A percentile compares a stretch with the other conserved stretches of the same genome.
These are phyloP conservation scores for Amylocarpus encephaloides DNA, from an alignment of 2,329 filamentous ascomycete genomes.

Conservation along the genomic window DNA sequence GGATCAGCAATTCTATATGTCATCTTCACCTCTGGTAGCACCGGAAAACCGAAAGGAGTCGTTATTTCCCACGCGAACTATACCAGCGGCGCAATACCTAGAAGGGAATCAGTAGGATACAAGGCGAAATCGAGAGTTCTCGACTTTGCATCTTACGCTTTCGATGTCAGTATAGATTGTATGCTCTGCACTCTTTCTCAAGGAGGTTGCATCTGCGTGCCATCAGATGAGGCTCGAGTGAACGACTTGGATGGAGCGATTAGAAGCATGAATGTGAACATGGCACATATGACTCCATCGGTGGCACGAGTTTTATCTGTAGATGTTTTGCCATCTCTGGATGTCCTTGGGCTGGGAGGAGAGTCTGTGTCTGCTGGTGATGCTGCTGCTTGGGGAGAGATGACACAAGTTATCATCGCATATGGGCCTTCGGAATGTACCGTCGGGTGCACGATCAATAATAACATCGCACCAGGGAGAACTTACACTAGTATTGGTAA, in stretches of 20 bases:
- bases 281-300: conserved; percentile 22
- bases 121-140: conserved; percentile 4
- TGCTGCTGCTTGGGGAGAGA: conserved; percentile 32
- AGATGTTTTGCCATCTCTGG: conserved; percentile 17
- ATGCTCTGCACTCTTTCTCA: conserved; percentile 20
- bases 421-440: conserved; percentile 34
- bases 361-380: conserved; percentile 33
- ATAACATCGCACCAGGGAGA: neutral
- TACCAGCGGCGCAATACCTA: neutral
- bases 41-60: conserved; percentile 13
- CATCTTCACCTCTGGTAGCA: conserved; percentile 29
- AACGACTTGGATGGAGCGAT: conserved; percentile 32
- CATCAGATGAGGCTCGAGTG: conserved; percentile 34
- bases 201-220: conserved; percentile 36
- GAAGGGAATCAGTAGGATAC: conserved; percentile 2
- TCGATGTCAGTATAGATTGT: conserved; percentile 33
- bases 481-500: conserved; percentile 12
- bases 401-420: conserved; percentile 34
- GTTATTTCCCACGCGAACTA: conserved; percentile 7
- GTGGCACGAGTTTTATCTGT: conserved; percentile 18
- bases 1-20: conserved; percentile 3
- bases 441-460: conserved; percentile 12
- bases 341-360: conserved; percentile 21
- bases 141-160: conserved; percentile 15
- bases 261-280: conserved; percentile 16